These are phyloP conservation scores for Huiozyma sinensis DNA, from an alignment of 805 yeast genomes.

Conservation along the genomic window DNA sequence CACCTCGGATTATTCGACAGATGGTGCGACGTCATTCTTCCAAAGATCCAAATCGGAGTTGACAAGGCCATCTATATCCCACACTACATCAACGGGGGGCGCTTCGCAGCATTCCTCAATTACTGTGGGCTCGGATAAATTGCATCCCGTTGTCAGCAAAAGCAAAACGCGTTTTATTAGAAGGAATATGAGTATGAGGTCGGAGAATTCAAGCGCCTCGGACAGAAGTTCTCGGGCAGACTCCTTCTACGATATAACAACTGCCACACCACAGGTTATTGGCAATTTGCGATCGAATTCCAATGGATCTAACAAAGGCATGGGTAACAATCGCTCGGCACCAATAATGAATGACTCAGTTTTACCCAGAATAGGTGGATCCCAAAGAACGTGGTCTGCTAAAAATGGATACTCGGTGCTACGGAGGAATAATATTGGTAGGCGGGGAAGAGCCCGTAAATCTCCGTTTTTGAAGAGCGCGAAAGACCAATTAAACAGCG, in stretches of 20 bases:
- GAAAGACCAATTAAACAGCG: slow-evolving; percentile 17
- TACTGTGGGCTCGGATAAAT: neutral
- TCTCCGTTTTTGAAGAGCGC: slow-evolving; percentile 12
- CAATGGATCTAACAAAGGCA: neutral
- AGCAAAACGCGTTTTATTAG: slow-evolving; percentile 15
- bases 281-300: neutral
- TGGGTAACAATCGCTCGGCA: neutral
- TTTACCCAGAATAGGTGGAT: slow-evolving; percentile 16
- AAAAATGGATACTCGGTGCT: slow-evolving; percentile 8
- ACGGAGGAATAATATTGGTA: slow-evolving; percentile 8
- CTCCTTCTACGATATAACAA: slow-evolving; percentile 32
- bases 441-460: slow-evolving; percentile 15
- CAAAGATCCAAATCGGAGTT: slow-evolving; percentile 2
- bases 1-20: slow-evolving; percentile 42
- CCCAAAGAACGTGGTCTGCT: slow-evolving; percentile 6
- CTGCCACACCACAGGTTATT: slow-evolving; percentile 20
- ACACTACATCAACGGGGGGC: slow-evolving; percentile 5
- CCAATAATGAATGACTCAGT: slow-evolving; percentile 12
- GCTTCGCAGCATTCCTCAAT: slow-evolving; percentile 10
- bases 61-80: slow-evolving; percentile 1
- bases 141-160: neutral
- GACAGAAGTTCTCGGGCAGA: slow-evolving; percentile 32
- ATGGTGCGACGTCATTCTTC: slow-evolving; percentile 14
- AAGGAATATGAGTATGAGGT: slow-evolving; percentile 29
- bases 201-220: slow-evolving; percentile 31